Evolutionary conservation across 1,284 basidiomycete species (phyloP).

Genomic region (Mycena citricolor): DNA sequence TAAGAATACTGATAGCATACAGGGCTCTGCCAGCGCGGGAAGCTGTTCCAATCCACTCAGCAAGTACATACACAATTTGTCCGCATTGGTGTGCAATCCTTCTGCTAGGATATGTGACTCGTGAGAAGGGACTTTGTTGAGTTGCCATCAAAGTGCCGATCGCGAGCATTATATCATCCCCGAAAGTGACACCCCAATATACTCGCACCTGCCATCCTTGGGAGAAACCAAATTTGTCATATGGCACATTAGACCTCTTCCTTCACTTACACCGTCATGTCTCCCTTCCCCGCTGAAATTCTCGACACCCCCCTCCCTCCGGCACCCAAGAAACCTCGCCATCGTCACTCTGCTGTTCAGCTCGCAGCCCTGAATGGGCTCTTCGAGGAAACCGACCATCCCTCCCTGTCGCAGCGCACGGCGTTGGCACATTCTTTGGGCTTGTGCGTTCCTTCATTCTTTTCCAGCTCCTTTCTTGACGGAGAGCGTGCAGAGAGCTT

Average conservation of each 20-base stretch:
- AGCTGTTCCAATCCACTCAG: no score
- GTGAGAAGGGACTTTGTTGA: no score
- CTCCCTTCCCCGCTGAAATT: constrained; percentile 22
- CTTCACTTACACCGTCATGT: constrained; percentile 25
- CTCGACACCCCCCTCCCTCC: no score
- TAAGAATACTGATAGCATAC: no score
- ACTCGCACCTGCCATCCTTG: constrained; percentile 22
- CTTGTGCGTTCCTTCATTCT: constrained; percentile 53
- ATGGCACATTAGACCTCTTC: constrained; percentile 16
- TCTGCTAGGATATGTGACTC: no score
- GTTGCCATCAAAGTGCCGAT: constrained; percentile 8
- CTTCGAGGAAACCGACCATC: constrained; percentile 73
- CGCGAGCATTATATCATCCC: constrained; percentile 9
- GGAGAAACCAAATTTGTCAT: constrained; percentile 22
- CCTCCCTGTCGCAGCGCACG: constrained; percentile 64
- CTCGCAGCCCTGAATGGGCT: constrained; percentile 73
- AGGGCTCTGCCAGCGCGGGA: no score
- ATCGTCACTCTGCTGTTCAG: constrained; percentile 69
- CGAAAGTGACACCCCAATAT: constrained; percentile 18
- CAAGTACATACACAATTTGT: no score
- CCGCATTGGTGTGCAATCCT: no score
- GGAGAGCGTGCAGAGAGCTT: constrained; percentile 53
- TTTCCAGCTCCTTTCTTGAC: constrained; percentile 23
- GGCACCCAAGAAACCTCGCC: constrained; percentile 67
- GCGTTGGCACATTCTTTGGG: constrained; percentile 66